phyloP scores from a whole-genome alignment of 208 protist genomes.

The Jaenimonas drosophilae region DNA sequence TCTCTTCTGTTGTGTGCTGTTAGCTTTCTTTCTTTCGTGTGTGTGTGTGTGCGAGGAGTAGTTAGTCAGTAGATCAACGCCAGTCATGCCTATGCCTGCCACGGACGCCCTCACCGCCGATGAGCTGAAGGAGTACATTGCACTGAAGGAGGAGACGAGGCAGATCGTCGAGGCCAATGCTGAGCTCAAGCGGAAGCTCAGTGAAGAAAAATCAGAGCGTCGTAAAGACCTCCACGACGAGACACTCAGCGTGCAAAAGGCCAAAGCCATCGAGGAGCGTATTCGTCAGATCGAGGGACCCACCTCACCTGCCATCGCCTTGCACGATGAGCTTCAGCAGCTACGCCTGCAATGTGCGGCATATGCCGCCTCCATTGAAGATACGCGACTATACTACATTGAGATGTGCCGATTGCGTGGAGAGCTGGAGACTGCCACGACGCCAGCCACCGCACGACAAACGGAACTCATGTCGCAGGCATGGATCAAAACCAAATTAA shows the following conservation, averaged over 20 bases:
- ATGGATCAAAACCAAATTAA: not conserved
- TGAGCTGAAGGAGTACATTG: slow-evolving; percentile 10
- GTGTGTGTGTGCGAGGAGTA: not conserved
- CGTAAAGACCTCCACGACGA: slow-evolving; percentile 18
- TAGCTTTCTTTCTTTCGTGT: slow-evolving; percentile 3
- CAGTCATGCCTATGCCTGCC: too few species aligned
- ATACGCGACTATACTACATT: slow-evolving; percentile 52
- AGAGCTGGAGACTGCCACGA: slow-evolving; percentile 24
- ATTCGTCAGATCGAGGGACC: slow-evolving; percentile 24
- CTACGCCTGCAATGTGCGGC: slow-evolving; percentile 39
- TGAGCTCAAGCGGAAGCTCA: not conserved
- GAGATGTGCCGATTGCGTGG: slow-evolving; percentile 64
- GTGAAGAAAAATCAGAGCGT: too few species aligned
- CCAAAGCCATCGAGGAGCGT: slow-evolving; percentile 12
- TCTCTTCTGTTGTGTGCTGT: too few species aligned
- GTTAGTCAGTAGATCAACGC: too few species aligned
- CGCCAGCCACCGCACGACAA: not conserved
- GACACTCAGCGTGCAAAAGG: slow-evolving; percentile 9
- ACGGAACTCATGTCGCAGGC: not conserved
- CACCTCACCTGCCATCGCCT: slow-evolving; percentile 22
- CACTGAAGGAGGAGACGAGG: slow-evolving; percentile 20
- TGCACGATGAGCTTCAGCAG: slow-evolving; percentile 51
- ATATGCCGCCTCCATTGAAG: slow-evolving; percentile 64
- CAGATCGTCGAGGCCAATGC: not conserved
- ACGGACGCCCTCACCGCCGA: too few species aligned